Evolutionary conservation across 345 rosid genomes (phyloP).

Genomic region (Laguncularia racemosa): DNA sequence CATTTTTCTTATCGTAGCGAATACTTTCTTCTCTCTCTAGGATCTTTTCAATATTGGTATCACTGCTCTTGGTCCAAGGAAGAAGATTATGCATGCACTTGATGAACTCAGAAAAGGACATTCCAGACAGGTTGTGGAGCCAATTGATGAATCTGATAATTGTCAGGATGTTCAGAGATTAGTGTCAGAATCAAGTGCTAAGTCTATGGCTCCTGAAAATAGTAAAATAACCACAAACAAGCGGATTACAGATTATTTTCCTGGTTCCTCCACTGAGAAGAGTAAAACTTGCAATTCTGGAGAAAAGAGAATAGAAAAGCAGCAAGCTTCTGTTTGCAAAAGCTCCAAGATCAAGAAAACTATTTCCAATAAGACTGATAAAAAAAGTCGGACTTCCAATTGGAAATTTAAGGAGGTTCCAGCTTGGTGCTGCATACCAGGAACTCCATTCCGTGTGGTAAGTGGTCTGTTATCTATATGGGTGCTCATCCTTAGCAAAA

Average conservation of each 20-base stretch:
- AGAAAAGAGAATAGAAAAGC: conserved; percentile 20
- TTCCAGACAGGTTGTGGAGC: conserved; percentile 16
- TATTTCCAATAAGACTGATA: conserved; percentile 23
- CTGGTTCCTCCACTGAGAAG: conserved; percentile 28
- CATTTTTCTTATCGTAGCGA: conserved; percentile 1
- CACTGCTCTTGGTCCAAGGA: conserved; percentile 87
- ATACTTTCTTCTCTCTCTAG: conserved; percentile 19
- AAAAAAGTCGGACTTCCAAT: conserved; percentile 15
- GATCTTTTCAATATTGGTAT: conserved; percentile 75
- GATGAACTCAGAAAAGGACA: conserved; percentile 34
- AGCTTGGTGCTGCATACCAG: conserved; percentile 69
- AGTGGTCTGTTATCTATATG: neutral
- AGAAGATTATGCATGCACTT: conserved; percentile 78
- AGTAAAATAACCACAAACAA: conserved; percentile 46
- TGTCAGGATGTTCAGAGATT: conserved; percentile 12
- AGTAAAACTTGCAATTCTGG: conserved; percentile 27
- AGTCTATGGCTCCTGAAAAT: conserved; percentile 24
- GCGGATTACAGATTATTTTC: conserved; percentile 83
- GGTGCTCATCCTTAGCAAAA: too few species aligned
- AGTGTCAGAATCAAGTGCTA: conserved; percentile 31
- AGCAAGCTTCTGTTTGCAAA: conserved; percentile 27
- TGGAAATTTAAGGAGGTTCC: conserved; percentile 58
- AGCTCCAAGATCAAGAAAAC: conserved; percentile 20
- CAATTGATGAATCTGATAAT: conserved; percentile 15
- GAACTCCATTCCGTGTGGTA: conserved; percentile 96